Evolutionary conservation across 345 rosid species (phyloP), one percentile per base, ranked within the genome.

Genomic region (Raphanus sativus): DNA sequence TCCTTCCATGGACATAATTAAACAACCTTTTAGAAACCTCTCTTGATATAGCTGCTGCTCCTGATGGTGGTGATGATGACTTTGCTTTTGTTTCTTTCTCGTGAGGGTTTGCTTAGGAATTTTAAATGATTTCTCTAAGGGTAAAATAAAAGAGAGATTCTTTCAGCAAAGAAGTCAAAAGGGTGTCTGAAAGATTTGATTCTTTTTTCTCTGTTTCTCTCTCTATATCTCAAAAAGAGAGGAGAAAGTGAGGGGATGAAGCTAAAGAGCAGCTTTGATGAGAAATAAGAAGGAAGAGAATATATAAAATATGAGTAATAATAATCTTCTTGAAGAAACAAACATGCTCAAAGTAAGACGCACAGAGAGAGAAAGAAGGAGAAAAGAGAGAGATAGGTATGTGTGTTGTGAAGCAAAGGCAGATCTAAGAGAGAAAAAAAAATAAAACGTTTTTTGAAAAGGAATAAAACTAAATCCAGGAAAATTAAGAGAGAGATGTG

Each of bases 1-100:
- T 76, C 89, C 86, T 71, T 89, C 86, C 52, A 84, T 79, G 75
- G 91, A 86, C 82, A 85, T 86, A 38, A 63, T 75, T 70, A 50
- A 24, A 24, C 50, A 33, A 64, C 71, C 65, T 65, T 34, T 34
- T 34, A 34, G 38, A 34, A 34, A 34, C 38, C 38, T 34, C 38
- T 34, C 38, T 34, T 34, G 38, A 6, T 34, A 34, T 34, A 34
- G 38, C 38, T 34, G 38, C 38, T 34, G 38, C 38, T 34, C 38
- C 0, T 34, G 38, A 34, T 34, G 38, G 9, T 26, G 66, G 17
- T 28, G 78, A 7, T 63, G 70, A 52, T 52, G 77, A 50, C 29
- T 28, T 28, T 28, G 2, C n/a, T 54, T 73, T 78, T 73, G 16
- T 32, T 67, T 67, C 64, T 40, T 55, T 58, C 8, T 72, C 63